A percentile compares a stretch with the other conserved stretches of the same genome.
phyloP scores from a whole-genome alignment of 1,284 basidiomycete species.

The Fomitopsis schrenkii region DNA sequence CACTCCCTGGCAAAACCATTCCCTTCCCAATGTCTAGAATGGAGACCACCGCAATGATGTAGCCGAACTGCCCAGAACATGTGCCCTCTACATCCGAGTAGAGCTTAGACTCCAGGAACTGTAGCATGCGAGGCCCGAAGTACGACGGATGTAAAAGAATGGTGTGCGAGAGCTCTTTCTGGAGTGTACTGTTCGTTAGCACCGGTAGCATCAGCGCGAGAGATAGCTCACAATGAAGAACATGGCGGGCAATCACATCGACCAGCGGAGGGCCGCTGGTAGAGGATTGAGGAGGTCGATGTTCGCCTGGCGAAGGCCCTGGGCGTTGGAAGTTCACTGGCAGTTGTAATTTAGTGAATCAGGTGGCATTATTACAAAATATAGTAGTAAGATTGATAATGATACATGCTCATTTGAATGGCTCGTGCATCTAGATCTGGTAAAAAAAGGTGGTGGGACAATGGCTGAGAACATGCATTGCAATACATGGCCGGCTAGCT shows the following conservation, averaged over 20 bases:
- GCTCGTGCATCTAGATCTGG: too few species aligned
- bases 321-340: too few species aligned
- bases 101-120: conserved; percentile 90
- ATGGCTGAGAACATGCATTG: too few species aligned
- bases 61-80: conserved; percentile 93
- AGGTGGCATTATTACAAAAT: too few species aligned
- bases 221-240: conserved; percentile 67
- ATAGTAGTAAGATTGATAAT: too few species aligned
- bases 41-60: conserved; percentile 94
- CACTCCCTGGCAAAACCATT: conserved; percentile 88
- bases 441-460: too few species aligned
- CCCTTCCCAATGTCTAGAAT: conserved; percentile 89
- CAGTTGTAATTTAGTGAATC: too few species aligned
- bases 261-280: neutral
- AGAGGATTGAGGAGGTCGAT: neutral
- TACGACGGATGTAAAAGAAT: conserved; percentile 97
- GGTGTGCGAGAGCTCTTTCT: conserved; percentile 95
- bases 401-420: too few species aligned
- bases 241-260: conserved; percentile 38
- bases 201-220: neutral
- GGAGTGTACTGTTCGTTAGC: conserved; percentile 1
- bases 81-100: conserved; percentile 97
- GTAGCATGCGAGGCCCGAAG: conserved; percentile 93
- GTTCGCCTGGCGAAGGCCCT: too few species aligned
- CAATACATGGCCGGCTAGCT: conserved; percentile 7